Evolutionary conservation across 2,329 filamentous ascomycete species (phyloP).

Genomic region (Fusarium xylarioides): DNA sequence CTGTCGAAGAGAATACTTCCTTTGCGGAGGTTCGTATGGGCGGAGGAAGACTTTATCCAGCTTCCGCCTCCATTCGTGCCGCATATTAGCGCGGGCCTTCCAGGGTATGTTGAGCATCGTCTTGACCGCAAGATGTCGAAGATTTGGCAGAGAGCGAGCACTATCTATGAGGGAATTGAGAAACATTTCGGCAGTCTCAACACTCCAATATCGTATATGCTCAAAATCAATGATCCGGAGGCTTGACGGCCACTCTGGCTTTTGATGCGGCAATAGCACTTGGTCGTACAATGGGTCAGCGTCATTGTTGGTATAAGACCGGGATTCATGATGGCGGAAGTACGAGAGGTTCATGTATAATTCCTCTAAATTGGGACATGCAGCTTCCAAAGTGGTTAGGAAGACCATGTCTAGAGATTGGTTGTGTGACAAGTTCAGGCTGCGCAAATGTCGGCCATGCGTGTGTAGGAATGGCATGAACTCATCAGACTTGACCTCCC

Average conservation of each 20-base stretch:
- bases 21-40: slow-evolving; percentile 52
- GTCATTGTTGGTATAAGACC: slow-evolving; percentile 61
- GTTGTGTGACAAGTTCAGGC: slow-evolving; percentile 80
- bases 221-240: slow-evolving; percentile 78
- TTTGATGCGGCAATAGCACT: slow-evolving; percentile 69
- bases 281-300: slow-evolving; percentile 78
- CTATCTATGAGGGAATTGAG: slow-evolving; percentile 80
- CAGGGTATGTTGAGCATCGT: slow-evolving; percentile 83
- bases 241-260: slow-evolving; percentile 80
- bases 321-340: slow-evolving; percentile 73
- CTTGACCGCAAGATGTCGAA: slow-evolving; percentile 77
- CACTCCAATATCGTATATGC: slow-evolving; percentile 79
- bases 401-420: slow-evolving; percentile 81
- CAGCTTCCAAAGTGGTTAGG: slow-evolving; percentile 68
- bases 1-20: slow-evolving; percentile 35
- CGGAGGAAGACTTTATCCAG: slow-evolving; percentile 74
- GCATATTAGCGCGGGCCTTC: slow-evolving; percentile 82
- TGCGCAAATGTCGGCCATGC: slow-evolving; percentile 73
- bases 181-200: slow-evolving; percentile 76
- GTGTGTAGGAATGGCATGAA: slow-evolving; percentile 71
- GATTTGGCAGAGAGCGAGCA: slow-evolving; percentile 69
- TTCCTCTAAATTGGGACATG: slow-evolving; percentile 75
- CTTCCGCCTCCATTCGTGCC: slow-evolving; percentile 78
- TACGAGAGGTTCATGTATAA: slow-evolving; percentile 83
- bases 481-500: slow-evolving; percentile 73